A percentile compares a stretch with the other conserved stretches of the same genome.
These are phyloP conservation scores for Pseudogymnoascus destructans DNA, from an alignment of 2,329 filamentous ascomycete species.

Conservation along the genomic window DNA sequence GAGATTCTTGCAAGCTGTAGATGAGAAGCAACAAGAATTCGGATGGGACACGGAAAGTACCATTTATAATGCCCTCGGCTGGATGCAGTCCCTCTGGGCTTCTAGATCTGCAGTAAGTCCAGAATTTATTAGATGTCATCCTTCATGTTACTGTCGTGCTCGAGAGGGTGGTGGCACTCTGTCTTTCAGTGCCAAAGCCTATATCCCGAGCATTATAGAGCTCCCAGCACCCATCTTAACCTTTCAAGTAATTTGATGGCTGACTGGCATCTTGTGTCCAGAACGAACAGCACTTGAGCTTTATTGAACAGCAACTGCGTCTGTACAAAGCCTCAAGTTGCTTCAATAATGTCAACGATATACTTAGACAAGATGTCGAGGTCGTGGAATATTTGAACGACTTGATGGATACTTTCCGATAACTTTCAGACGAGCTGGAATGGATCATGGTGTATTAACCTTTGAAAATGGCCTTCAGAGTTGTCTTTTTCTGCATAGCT, in stretches of 20 bases:
- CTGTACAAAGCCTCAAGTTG: constrained; percentile 19
- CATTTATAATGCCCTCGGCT: constrained; percentile 19
- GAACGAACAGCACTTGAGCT: constrained; percentile 24
- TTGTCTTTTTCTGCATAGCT: background rate
- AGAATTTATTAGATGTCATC: background rate
- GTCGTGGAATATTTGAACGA: constrained; percentile 27
- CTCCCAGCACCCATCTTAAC: background rate
- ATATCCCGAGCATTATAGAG: background rate
- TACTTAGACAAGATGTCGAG: constrained; percentile 24
- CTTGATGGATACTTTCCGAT: constrained; percentile 22
- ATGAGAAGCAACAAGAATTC: constrained; percentile 20
- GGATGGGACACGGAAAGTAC: constrained; percentile 16
- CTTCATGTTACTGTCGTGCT: background rate
- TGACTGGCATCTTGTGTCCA: constrained; percentile 6
- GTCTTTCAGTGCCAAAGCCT: background rate
- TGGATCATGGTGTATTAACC: no score
- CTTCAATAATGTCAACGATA: constrained; percentile 23
- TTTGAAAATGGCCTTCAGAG: background rate
- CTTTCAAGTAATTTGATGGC: background rate
- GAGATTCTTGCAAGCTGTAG: constrained; percentile 20
- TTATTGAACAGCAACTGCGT: constrained; percentile 25
- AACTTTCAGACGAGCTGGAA: background rate
- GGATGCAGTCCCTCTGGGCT: constrained; percentile 25
- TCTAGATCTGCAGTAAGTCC: constrained; percentile 22
- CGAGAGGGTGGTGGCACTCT: background rate